Evolutionary conservation across 2,329 filamentous ascomycete species (phyloP).

Genomic region (Dendryphion nanum): DNA sequence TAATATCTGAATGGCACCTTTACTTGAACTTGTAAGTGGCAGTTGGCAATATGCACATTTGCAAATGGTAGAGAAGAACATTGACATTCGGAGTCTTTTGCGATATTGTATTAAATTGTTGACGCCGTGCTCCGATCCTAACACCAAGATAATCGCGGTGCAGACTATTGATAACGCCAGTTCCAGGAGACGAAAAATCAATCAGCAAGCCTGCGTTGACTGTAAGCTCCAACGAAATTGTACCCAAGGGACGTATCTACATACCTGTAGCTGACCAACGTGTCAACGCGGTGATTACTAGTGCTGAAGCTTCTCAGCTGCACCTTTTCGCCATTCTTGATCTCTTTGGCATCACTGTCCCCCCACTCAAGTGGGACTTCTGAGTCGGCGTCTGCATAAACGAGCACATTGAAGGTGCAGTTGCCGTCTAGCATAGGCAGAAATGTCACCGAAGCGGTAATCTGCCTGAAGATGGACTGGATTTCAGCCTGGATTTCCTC

Average conservation of each 20-base stretch:
- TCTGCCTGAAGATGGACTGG: constrained; percentile 94
- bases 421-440: constrained; percentile 89
- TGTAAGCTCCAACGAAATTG: no score
- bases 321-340: constrained; percentile 89
- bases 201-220: constrained; percentile 23
- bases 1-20: no score
- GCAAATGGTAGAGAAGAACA: no score
- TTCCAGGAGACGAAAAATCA: no score
- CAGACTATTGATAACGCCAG: no score
- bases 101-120: no score
- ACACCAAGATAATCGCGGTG: no score
- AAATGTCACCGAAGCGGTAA: constrained; percentile 96
- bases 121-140: no score
- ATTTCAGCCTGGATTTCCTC: constrained; percentile 94
- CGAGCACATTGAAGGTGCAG: constrained; percentile 97
- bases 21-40: no score
- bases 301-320: constrained; percentile 96
- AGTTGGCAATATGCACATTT: no score
- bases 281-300: constrained; percentile 89
- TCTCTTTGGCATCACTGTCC: constrained; percentile 97
- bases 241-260: no score
- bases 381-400: constrained; percentile 94
- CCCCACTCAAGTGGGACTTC: constrained; percentile 98
- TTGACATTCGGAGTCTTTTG: no score
- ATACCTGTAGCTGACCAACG: constrained; percentile 86